These are phyloP conservation scores for Hypoxylon sp. DNA, from an alignment of 2,329 filamentous ascomycete genomes.

Conservation along the genomic window DNA sequence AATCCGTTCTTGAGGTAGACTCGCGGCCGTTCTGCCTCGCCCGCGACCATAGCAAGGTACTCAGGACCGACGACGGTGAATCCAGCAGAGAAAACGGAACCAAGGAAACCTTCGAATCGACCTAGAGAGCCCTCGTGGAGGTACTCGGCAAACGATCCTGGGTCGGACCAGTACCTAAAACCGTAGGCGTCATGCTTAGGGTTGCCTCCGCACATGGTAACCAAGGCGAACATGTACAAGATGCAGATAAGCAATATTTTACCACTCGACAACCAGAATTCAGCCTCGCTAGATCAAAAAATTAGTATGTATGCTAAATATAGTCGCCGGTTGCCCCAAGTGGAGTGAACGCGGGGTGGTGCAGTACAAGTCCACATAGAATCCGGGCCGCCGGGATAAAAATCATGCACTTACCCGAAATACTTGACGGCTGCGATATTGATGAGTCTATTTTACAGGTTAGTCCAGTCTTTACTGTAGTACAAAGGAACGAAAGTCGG, in stretches of 20 bases:
- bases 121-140: slow-evolving; percentile 69
- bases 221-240: slow-evolving; percentile 78
- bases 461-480: too few species aligned
- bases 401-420: slow-evolving; percentile 40
- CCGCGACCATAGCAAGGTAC: slow-evolving; percentile 62
- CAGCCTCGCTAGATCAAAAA: slow-evolving; percentile 69
- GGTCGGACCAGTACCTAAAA: slow-evolving; percentile 72
- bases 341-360: slow-evolving; percentile 1
- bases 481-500: too few species aligned
- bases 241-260: slow-evolving; percentile 74
- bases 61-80: slow-evolving; percentile 70
- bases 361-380: slow-evolving; percentile 3
- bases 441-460: slow-evolving; percentile 38
- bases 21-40: slow-evolving; percentile 66
- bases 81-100: slow-evolving; percentile 63
- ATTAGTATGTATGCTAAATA: slow-evolving; percentile 5
- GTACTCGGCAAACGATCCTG: slow-evolving; percentile 69
- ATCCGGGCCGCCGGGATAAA: neutral
- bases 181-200: slow-evolving; percentile 73
- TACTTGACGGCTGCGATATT: slow-evolving; percentile 47
- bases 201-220: slow-evolving; percentile 82
- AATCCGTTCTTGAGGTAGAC: slow-evolving; percentile 68
- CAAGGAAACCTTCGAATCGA: slow-evolving; percentile 70
- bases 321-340: neutral
- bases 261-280: slow-evolving; percentile 72